phyloP scores from a whole-genome alignment of 176 grass and related monocot species.

The Oryza brachyantha region DNA sequence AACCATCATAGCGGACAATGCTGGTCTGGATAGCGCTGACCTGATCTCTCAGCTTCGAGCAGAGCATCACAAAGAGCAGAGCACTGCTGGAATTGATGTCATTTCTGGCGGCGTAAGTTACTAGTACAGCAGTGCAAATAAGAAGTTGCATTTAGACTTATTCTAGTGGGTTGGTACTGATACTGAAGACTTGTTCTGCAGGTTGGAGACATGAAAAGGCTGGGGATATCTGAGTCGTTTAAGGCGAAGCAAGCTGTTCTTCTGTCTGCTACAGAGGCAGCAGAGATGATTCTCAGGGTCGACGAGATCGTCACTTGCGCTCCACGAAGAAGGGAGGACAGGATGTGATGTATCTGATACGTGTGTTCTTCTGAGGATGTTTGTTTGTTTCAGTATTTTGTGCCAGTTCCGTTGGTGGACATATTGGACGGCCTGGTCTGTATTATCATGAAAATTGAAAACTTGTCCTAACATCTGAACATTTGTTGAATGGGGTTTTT shows the following conservation, averaged over 20 bases:
- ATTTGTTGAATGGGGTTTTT: neutral
- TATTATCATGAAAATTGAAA: neutral
- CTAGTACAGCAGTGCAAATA: neutral
- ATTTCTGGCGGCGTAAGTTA: slow-evolving; percentile 65
- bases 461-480: neutral
- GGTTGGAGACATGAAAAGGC: slow-evolving; percentile 53
- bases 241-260: slow-evolving; percentile 55
- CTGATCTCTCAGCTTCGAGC: slow-evolving; percentile 92
- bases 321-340: slow-evolving; percentile 42
- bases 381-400: neutral
- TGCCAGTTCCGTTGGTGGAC: neutral
- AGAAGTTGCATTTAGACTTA: neutral
- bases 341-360: slow-evolving; percentile 32
- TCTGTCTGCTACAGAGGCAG: slow-evolving; percentile 35
- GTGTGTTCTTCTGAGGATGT: neutral
- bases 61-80: slow-evolving; percentile 84
- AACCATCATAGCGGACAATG: slow-evolving; percentile 84
- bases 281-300: slow-evolving; percentile 51
- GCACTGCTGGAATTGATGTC: slow-evolving; percentile 75
- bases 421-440: neutral
- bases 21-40: slow-evolving; percentile 82
- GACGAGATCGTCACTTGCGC: slow-evolving; percentile 48
- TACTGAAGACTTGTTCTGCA: neutral
- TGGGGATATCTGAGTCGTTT: slow-evolving; percentile 47
- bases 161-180: neutral